phyloP scores from a whole-genome alignment of 345 rosid species.

The Mangifera indica region DNA sequence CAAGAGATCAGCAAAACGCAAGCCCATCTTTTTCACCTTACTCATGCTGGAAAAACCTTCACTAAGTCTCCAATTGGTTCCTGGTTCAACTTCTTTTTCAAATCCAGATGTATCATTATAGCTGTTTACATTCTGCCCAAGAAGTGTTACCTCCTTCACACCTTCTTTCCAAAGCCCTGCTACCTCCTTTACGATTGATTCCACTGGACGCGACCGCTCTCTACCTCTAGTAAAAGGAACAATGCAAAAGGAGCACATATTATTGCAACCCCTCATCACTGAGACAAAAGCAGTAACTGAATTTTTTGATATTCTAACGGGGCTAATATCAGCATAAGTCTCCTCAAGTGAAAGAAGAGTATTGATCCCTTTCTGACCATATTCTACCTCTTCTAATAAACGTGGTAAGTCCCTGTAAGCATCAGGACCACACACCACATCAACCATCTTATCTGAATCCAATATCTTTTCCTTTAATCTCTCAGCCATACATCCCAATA shows the following conservation, averaged over 20 bases:
- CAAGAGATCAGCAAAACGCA: constrained; percentile 87
- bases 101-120: constrained; percentile 68
- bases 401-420: constrained; percentile 92
- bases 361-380: constrained; percentile 91
- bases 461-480: constrained; percentile 87
- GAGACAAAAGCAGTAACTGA: constrained; percentile 81
- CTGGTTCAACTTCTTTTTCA: constrained; percentile 62
- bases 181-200: constrained; percentile 83
- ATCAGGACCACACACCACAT: constrained; percentile 95
- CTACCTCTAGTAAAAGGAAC: constrained; percentile 97
- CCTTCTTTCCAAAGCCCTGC: constrained; percentile 79
- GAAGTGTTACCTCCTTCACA: constrained; percentile 88
- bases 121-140: constrained; percentile 95
- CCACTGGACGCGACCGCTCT: constrained; percentile 87
- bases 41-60: constrained; percentile 85
- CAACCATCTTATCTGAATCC: constrained; percentile 96
- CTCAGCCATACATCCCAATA: constrained; percentile 98
- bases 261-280: constrained; percentile 95
- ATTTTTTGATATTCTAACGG: constrained; percentile 68
- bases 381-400: constrained; percentile 77
- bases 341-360: constrained; percentile 93
- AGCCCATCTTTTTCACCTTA: constrained; percentile 76
- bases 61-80: constrained; percentile 66
- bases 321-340: constrained; percentile 86
- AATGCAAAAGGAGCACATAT: constrained; percentile 95